Percentiles rank a stretch among this genome's conserved stretches.
Evolutionary conservation across 805 yeast species (phyloP).

Genomic region (Candida khao-thaluensis): DNA sequence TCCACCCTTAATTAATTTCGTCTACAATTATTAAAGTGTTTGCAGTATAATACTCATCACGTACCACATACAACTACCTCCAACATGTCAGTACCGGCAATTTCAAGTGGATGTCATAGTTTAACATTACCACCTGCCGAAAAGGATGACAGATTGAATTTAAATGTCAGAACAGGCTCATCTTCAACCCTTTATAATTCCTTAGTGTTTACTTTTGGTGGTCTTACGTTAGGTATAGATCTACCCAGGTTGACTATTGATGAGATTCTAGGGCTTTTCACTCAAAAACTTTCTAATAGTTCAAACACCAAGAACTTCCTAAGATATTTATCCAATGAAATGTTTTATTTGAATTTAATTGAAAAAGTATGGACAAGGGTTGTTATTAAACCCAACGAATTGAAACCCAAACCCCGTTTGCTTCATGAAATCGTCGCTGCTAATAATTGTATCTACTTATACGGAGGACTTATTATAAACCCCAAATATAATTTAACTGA

Average conservation of each 20-base stretch:
- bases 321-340: slow-evolving; percentile 58
- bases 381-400: slow-evolving; percentile 20
- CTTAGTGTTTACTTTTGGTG: slow-evolving; percentile 65
- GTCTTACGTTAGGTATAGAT: slow-evolving; percentile 58
- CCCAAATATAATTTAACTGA: slow-evolving; percentile 10
- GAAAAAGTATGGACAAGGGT: slow-evolving; percentile 58
- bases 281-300: slow-evolving; percentile 26
- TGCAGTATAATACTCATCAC: no score
- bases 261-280: slow-evolving; percentile 40
- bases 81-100: slow-evolving; percentile 66
- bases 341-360: slow-evolving; percentile 58
- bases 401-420: slow-evolving; percentile 47
- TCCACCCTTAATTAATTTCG: no score
- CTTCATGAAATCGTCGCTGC: slow-evolving; percentile 57
- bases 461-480: slow-evolving; percentile 57
- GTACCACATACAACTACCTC: no score
- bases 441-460: slow-evolving; percentile 52
- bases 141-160: slow-evolving; percentile 51
- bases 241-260: slow-evolving; percentile 39
- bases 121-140: slow-evolving; percentile 54
- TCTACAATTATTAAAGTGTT: no score
- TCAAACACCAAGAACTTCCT: slow-evolving; percentile 24
- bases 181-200: slow-evolving; percentile 59
- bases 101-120: slow-evolving; percentile 59
- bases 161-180: slow-evolving; percentile 69